Conservation (phyloP, 2,329 filamentous ascomycete genomes). For the Aspergillus quadrilineatus region DNA sequence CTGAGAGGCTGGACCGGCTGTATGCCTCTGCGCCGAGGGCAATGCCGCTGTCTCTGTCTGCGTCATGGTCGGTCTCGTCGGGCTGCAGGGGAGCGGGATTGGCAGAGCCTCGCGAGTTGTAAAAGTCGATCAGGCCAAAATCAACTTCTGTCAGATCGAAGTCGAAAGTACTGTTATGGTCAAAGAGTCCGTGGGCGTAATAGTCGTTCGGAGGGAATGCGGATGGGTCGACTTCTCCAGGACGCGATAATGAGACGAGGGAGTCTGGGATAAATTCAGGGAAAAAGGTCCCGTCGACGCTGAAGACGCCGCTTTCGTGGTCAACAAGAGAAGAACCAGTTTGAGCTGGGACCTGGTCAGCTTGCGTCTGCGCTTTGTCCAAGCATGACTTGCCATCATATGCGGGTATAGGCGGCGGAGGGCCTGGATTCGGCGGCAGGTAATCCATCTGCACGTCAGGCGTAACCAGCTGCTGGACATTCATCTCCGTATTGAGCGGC, state of each 20-base stretch:
- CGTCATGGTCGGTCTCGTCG: conserved; percentile 16
- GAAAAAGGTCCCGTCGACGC: conserved; percentile 31
- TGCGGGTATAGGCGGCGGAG: conserved; percentile 4
- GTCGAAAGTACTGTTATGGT: conserved; percentile 22
- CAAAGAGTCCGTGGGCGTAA: conserved; percentile 23
- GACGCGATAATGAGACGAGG: conserved; percentile 25
- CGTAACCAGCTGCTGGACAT: conserved; percentile 10
- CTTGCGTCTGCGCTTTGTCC: background rate
- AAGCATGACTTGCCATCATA: conserved; percentile 15
- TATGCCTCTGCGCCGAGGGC: conserved; percentile 31
- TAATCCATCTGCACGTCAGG: conserved; percentile 17
- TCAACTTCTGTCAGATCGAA: conserved; percentile 31
- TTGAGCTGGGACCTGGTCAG: background rate
- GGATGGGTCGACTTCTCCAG: conserved; percentile 24
- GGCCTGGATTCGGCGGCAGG: background rate
- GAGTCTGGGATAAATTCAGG: conserved; percentile 32
- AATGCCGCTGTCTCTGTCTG: conserved; percentile 27
- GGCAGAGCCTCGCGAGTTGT: conserved; percentile 22
- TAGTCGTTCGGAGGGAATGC: conserved; percentile 24
- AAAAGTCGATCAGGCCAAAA: conserved; percentile 29
- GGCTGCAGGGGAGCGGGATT: conserved; percentile 10
- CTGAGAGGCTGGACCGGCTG: conserved; percentile 28
- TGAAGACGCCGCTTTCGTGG: conserved; percentile 30
- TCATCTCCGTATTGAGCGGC: conserved; percentile 5
- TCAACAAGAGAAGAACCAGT: conserved; percentile 25